These are phyloP conservation scores for Glomus cerebriforme DNA, from an alignment of 192 early-diverging fungal species.

Conservation along the genomic window DNA sequence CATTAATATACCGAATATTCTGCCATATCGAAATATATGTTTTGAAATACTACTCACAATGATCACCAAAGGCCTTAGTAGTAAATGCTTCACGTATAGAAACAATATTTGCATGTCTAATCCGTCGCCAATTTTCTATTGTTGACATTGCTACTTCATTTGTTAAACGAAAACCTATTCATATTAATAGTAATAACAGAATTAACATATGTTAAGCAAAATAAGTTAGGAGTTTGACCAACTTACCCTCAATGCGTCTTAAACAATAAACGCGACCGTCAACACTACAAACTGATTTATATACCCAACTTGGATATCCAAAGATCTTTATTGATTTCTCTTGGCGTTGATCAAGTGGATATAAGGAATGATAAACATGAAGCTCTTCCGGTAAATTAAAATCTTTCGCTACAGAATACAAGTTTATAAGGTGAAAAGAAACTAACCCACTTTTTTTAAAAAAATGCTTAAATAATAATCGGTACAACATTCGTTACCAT, in stretches of 20 bases:
- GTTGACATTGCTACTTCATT: conserved; percentile 81
- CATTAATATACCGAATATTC: background rate
- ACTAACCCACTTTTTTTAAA: background rate
- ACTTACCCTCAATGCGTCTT: conserved; percentile 75
- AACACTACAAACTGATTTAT: conserved; percentile 80
- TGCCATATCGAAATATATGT: background rate
- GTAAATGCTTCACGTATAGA: conserved; percentile 93
- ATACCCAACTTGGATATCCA: conserved; percentile 74
- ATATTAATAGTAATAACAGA: background rate
- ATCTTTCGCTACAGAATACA: conserved; percentile 45
- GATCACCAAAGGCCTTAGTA: conserved; percentile 93
- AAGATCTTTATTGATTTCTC: conserved; percentile 61
- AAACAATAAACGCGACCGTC: conserved; percentile 88
- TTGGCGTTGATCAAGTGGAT: conserved; percentile 59
- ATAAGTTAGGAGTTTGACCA: background rate
- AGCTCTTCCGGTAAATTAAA: conserved; percentile 75
- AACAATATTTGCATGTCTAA: conserved; percentile 83
- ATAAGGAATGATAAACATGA: conserved; percentile 88
- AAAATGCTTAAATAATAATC: background rate
- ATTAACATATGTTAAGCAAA: background rate
- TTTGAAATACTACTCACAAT: conserved; percentile 55
- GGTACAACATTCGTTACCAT: background rate
- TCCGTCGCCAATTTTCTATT: conserved; percentile 82
- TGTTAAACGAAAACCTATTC: conserved; percentile 62
- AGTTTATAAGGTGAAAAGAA: conserved; percentile 25